phyloP scores from a whole-genome alignment of 495 filamentous ascomycete genomes.

The Neurospora discreta region DNA sequence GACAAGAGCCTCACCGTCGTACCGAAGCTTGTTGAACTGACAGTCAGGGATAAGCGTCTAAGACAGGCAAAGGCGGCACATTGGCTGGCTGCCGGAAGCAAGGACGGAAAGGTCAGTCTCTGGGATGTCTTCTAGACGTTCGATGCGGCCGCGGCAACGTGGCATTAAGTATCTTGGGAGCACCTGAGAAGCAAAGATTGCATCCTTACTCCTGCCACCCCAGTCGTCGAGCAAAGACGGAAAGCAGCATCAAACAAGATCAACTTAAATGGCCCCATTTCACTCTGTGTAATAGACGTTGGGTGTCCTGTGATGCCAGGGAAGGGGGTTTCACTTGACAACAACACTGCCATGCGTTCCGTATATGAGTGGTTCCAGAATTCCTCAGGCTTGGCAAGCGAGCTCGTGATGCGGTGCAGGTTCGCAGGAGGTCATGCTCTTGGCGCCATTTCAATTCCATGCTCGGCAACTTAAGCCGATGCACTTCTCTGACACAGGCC shows the following conservation, averaged over 20 bases:
- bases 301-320: neutral
- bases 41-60: conserved; percentile 52
- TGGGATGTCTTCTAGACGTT: conserved; percentile 70
- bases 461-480: conserved; percentile 26
- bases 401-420: neutral
- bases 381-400: neutral
- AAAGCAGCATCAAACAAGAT: neutral
- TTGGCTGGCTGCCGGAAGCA: conserved; percentile 85
- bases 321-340: neutral
- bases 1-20: neutral
- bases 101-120: conserved; percentile 91
- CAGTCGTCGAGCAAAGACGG: neutral
- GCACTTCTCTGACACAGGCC: conserved; percentile 20
- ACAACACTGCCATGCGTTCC: neutral
- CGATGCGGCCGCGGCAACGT: neutral
- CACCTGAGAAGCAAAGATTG: neutral
- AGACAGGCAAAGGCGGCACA: conserved; percentile 58
- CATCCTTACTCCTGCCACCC: neutral
- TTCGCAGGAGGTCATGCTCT: neutral
- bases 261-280: neutral
- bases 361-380: neutral
- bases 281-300: neutral
- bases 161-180: neutral
- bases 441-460: neutral
- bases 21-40: conserved; percentile 25